Evolutionary conservation across 176 grass and related monocot species (phyloP), one percentile per base, ranked within the genome.

Genomic region (Ampelocalamus luodianensis): DNA sequence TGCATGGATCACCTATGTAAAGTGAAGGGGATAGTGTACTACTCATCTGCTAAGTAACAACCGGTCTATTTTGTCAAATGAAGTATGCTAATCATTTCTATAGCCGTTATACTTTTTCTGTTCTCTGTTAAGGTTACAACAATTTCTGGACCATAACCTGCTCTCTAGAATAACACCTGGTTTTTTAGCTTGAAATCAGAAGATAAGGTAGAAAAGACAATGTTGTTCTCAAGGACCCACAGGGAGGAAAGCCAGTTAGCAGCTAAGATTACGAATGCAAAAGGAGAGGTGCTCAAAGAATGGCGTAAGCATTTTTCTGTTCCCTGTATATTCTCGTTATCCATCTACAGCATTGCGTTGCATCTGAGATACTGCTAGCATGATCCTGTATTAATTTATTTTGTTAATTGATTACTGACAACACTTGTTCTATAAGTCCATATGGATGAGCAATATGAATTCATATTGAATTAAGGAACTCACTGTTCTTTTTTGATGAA

Each of bases 221-320:
- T 98, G 96, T 76, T 98, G 83, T 79, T 95, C 42, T 98, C 93
- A 18, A 95, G 86, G 86, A 92, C 81, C 50, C 89, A 90, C 62
- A 85, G 77, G 64, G 86, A 94, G 46, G 96, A 98, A 70, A 98
- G 93, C 72, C 91, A 89, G 32, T 78, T 98, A 29, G 91, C 93
- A 24, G 93, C 96, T 40, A 96, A 94, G 79, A 89, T 98, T 48
- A 81, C 27, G 91, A 98, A n/a, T 98, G 96, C 90, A 96, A 98
- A 92, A 94, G 96, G 93, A 90, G 93, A 90, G 96, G 96, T 51
- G 93, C 96, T 15, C 91, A 98, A 86, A 94, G 96, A 90, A 95
- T 95, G 96, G 93, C 90, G 91, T 98, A 90, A 98, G 93, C 54
- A 77, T 76, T 85, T 48, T 59, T 20, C 82, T 72, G 66, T 54